Evolutionary conservation across 768 basidiomycete species (phyloP), one percentile per base, ranked within the genome.

Genomic region (Hortiboletus flavorubellus): DNA sequence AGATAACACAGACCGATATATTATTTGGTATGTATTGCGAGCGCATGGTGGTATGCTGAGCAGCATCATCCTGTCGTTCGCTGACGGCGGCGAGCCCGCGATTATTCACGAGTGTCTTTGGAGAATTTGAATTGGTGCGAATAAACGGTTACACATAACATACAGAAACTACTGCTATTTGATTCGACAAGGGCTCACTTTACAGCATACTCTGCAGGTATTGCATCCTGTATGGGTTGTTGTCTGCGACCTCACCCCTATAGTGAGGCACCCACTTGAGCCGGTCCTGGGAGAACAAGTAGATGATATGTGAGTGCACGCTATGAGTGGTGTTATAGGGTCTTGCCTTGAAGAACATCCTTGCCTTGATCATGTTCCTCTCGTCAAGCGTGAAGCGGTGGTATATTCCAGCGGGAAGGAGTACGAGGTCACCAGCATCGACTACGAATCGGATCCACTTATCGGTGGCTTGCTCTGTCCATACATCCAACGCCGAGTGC

Each of bases 341-440:
- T 56, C 71, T 33, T 53, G 84, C 91, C 81, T 93, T 83, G 83
- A 95, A 97, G 51, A 96, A 75, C 5, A 93, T 80, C 69, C 93
- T 75, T 1, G 87, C 87, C 61, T 85, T 82, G 72, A 93, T 85
- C 35, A 75, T 74, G 70, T 96, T 82, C 44, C 66, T 72, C 58
- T 83, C 79, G 66, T 95, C 93, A 12, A 96, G 82, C 0, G 91
- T 95, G 75, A 97, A 98, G 39, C 93, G 87, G 73, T 97, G 94
- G 70, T 94, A 96, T 63, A 94, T 93, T 0, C 92, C 93, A 16
- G 91, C 83, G 1, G 94, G 95, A 37, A 97, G 70, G 52, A 97
- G 85, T 50, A 97, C 73, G 49, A 97, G 79, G 65, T 97, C 94
- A 2, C 93, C 91, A 3, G 86, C 81, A 10, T 75, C 75, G 14